Percentiles rank a stretch among this genome's conserved stretches.
phyloP scores from a whole-genome alignment of 495 filamentous ascomycete genomes.

The Aspergillus diversus region DNA sequence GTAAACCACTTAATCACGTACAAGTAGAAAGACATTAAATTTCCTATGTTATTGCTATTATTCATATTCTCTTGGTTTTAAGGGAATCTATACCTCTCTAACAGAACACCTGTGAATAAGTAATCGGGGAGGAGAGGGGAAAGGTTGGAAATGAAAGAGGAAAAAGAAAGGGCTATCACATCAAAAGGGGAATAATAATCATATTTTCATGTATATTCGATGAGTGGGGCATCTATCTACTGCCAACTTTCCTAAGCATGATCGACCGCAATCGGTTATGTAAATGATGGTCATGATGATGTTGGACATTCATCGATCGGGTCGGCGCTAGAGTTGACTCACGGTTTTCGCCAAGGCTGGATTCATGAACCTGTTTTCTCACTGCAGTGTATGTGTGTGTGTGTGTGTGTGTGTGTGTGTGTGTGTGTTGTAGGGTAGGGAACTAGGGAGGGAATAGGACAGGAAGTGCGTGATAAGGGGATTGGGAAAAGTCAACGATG shows the following conservation, averaged over 20 bases:
- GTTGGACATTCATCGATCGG: slow-evolving; percentile 19
- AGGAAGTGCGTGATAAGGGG: slow-evolving; percentile 18
- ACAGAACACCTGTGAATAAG: not conserved
- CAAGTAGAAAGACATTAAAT: too few species aligned
- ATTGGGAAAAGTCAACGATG: slow-evolving; percentile 12
- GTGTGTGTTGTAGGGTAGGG: slow-evolving; percentile 12
- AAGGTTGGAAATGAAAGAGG: not conserved
- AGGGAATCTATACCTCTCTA: not conserved
- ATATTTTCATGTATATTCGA: slow-evolving; percentile 42
- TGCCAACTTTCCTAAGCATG: slow-evolving; percentile 33
- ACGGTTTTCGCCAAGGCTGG: slow-evolving; percentile 31
- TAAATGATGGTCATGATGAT: not conserved
- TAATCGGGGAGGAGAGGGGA: not conserved
- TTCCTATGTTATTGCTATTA: too few species aligned
- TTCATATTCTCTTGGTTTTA: too few species aligned
- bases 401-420: too few species aligned
- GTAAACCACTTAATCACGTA: too few species aligned
- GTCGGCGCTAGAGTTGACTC: slow-evolving; percentile 26
- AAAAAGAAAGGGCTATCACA: not conserved
- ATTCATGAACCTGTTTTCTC: slow-evolving; percentile 26
- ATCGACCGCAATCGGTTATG: slow-evolving; percentile 20
- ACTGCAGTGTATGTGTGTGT: not conserved
- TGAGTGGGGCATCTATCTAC: slow-evolving; percentile 47
- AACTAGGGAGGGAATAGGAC: slow-evolving; percentile 15
- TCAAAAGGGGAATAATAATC: slow-evolving; percentile 7